phyloP scores from a whole-genome alignment of 2,329 filamentous ascomycete species.

The Pyrenophora seminiperda region DNA sequence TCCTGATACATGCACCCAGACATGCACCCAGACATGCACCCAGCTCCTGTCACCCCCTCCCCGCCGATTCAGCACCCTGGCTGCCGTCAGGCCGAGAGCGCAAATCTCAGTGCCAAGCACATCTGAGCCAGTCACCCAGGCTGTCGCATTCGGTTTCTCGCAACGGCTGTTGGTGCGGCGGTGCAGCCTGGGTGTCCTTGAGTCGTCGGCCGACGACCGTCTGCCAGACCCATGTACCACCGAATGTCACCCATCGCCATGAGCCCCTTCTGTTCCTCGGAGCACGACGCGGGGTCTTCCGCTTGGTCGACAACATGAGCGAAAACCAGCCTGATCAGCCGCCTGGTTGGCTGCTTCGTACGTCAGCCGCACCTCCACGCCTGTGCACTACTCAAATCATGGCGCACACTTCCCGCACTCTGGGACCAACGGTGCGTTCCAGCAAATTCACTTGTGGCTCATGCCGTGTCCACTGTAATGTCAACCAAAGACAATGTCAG shows the following conservation, averaged over 20 bases:
- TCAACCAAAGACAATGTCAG: slow-evolving; percentile 21
- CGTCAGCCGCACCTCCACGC: slow-evolving; percentile 36
- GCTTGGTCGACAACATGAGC: slow-evolving; percentile 7
- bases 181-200: slow-evolving; percentile 6
- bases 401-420: slow-evolving; percentile 36
- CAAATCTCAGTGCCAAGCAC: neutral
- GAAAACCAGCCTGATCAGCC: neutral
- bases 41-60: neutral
- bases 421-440: slow-evolving; percentile 48
- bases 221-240: slow-evolving; percentile 4
- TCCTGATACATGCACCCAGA: neutral
- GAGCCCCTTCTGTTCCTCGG: slow-evolving; percentile 12
- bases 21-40: too few relatives aligned
- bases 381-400: slow-evolving; percentile 25
- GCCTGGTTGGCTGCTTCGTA: slow-evolving; percentile 11
- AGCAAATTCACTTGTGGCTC: slow-evolving; percentile 43
- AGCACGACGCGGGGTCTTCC: slow-evolving; percentile 9
- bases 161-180: slow-evolving; percentile 13
- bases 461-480: slow-evolving; percentile 34
- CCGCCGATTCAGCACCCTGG: slow-evolving; percentile 20
- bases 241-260: slow-evolving; percentile 9
- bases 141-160: slow-evolving; percentile 22
- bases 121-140: slow-evolving; percentile 11
- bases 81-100: slow-evolving; percentile 8
- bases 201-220: slow-evolving; percentile 13